Base-by-base conservation (phyloP, 441 rosid species). In the Manihot esculenta region DNA sequence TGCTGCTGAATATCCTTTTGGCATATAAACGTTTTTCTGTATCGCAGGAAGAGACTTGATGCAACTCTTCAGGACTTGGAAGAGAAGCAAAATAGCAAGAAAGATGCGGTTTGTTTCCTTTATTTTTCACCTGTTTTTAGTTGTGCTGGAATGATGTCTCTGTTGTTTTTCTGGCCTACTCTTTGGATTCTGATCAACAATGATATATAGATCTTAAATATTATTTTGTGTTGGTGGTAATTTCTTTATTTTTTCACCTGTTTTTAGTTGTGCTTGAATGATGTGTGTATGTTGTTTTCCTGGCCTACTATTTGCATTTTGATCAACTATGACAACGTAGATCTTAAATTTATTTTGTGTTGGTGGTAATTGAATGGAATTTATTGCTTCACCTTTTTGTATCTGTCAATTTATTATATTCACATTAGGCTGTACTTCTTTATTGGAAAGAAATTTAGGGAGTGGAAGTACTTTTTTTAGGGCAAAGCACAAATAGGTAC, bases 1-100 rank as follows among this genome's bases (percentile, higher is more conserved):
- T 4, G 35, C 35, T 30, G 35, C 35, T 30, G 35, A 30, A 4
- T 30, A 30, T 30, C 35, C 35, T 30, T 30, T 30, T 30, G 35
- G 35, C 35, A n/a, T 30, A 30, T 30, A 30, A 30, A 30, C 4
- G 2, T 30, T 2, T 30, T 30, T 30, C 35, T 30, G 35, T 30
- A 30, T 30, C 4, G 48, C 50, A 90, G 97, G 90, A 95, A 91
- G 86, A 88, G 99, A 59, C 91, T 92, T 68, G 99, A 95, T 79
- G 84, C 85, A 41, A 82, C 81, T 48, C 87, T 92, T 72, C 98
- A 89, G 77, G 99, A 92, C 78, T 78, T 86, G 83, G 99, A 91
- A 81, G 96, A 85, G 74, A 89, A 92, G 80, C 96, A 95, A 74
- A 86, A 88, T 76, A 92, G 87, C 96, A 87, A 88, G 85, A 91